These are phyloP conservation scores for Gyrodon lividus DNA, from an alignment of 768 basidiomycete species.

Conservation along the genomic window DNA sequence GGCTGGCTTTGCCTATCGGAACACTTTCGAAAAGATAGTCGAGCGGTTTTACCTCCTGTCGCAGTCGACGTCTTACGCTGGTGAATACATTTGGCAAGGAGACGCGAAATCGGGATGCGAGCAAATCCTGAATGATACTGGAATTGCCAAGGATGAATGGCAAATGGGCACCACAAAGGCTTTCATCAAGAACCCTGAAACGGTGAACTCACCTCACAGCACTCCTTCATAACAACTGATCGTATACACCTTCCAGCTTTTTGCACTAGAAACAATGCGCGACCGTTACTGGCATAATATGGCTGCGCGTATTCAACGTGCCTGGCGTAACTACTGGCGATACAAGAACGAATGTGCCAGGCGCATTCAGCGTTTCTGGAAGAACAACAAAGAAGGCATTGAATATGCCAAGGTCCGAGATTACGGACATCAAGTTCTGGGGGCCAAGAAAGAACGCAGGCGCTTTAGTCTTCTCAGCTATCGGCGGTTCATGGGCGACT, in stretches of 20 bases:
- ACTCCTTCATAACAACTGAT: not conserved
- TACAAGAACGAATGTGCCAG: constrained; percentile 94
- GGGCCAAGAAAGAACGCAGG: constrained; percentile 88
- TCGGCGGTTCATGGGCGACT: constrained; percentile 94
- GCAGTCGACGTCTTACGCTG: constrained; percentile 93
- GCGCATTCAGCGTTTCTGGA: constrained; percentile 98
- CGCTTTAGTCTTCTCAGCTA: constrained; percentile 93
- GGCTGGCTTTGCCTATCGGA: constrained; percentile 97
- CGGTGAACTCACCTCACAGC: constrained; percentile 47
- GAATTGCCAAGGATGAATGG: constrained; percentile 97
- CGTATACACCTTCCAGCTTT: constrained; percentile 59
- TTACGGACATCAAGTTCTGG: constrained; percentile 91
- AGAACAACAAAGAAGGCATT: constrained; percentile 92
- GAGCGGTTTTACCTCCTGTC: constrained; percentile 97
- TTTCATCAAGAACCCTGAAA: constrained; percentile 99
- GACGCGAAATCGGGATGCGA: constrained; percentile 90
- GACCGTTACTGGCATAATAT: constrained; percentile 99
- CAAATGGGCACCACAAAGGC: constrained; percentile 99
- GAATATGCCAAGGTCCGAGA: constrained; percentile 90
- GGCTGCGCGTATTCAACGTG: constrained; percentile 94
- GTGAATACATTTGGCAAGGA: constrained; percentile 96
- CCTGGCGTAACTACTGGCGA: constrained; percentile 93
- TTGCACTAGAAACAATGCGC: constrained; percentile 97
- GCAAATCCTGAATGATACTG: constrained; percentile 90
- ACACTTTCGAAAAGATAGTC: constrained; percentile 99